Evolutionary conservation across 257 asterid genomes (phyloP), one percentile per base, ranked within the genome.

Genomic region (Solanum medicagineum): DNA sequence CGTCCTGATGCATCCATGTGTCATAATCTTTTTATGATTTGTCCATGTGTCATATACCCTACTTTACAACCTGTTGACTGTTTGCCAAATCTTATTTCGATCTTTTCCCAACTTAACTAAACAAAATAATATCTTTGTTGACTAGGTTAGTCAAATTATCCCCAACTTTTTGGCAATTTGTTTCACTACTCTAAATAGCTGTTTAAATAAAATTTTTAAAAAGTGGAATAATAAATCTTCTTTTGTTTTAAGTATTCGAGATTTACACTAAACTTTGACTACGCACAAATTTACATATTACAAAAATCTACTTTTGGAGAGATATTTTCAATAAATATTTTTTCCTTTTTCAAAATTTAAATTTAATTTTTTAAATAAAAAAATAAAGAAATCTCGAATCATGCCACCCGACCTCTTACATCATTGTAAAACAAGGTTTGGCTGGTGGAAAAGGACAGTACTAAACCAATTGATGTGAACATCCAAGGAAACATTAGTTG

Each of bases 251-350:
- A 0, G 4, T 26, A 0, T 63, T 65, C 12, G 2, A 65, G 29
- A 1, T 65, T 29, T 0, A 26, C 1, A 26, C 7, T 65, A 3
- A 65, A 7, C 4, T 26, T 1, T 5, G 2, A 26, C 6, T 7
- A 3, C 14, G 29, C 24, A 26, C 0, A 6, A 63, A 63, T 29
- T 14, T 7, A 26, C 4, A 14, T 7, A 26, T 29, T 15, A 2
- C n/a, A 1, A 6, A 32, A 1, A 15, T 11, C 6, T 66, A 29
- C 9, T 14, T 66, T 65, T 29, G 4, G 3, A 14, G 17, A 14
- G 0, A 3, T 1, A 0, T 14, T 29, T 17, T 29, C 16, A 26
- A 14, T 14, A 12, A 0, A 22, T 32, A 5, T 13, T 3, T 0
- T 26, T 65, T 2, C 11, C 1, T 0, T 26, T 65, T 2, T 26